Percentiles rank a stretch among this genome's conserved stretches.
These are phyloP conservation scores for Pseudocercospora cruenta DNA, from an alignment of 2,329 filamentous ascomycete species.

Conservation along the genomic window DNA sequence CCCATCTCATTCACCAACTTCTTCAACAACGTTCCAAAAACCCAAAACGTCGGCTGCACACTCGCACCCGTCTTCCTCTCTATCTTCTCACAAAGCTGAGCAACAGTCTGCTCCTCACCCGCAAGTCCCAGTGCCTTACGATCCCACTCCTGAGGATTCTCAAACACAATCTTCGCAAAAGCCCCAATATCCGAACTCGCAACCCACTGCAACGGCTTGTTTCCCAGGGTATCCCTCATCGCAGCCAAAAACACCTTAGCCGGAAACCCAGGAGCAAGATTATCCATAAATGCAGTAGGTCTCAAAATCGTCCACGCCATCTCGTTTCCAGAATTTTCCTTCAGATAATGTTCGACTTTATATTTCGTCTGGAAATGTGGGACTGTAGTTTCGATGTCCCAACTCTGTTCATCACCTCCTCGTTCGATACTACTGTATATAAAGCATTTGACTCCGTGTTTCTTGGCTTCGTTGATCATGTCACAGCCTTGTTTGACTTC, in stretches of 20 bases:
- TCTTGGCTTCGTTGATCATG: slow-evolving; percentile 62
- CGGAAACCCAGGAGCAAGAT: slow-evolving; percentile 54
- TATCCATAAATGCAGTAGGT: slow-evolving; percentile 66
- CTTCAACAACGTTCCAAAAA: slow-evolving; percentile 49
- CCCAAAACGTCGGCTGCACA: slow-evolving; percentile 49
- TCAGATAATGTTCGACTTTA: slow-evolving; percentile 64
- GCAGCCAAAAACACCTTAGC: slow-evolving; percentile 57
- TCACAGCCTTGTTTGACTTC: slow-evolving; percentile 62
- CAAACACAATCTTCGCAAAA: slow-evolving; percentile 55
- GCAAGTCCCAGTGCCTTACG: slow-evolving; percentile 54
- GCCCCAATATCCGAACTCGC: slow-evolving; percentile 56
- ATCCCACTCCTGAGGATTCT: slow-evolving; percentile 51
- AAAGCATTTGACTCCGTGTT: slow-evolving; percentile 62
- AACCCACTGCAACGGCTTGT: slow-evolving; percentile 44
- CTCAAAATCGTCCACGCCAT: slow-evolving; percentile 67
- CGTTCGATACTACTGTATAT: slow-evolving; percentile 68
- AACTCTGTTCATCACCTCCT: slow-evolving; percentile 58
- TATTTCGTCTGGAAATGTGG: slow-evolving; percentile 63
- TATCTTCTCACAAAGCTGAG: slow-evolving; percentile 52
- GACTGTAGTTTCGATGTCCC: slow-evolving; percentile 59
- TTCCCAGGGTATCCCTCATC: slow-evolving; percentile 43
- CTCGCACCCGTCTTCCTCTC: slow-evolving; percentile 50
- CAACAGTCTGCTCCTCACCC: slow-evolving; percentile 57
- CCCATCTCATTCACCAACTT: slow-evolving; percentile 45
- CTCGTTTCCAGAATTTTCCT: slow-evolving; percentile 47